Conservation (phyloP, 805 yeast genomes). For the Candida adriatica region DNA sequence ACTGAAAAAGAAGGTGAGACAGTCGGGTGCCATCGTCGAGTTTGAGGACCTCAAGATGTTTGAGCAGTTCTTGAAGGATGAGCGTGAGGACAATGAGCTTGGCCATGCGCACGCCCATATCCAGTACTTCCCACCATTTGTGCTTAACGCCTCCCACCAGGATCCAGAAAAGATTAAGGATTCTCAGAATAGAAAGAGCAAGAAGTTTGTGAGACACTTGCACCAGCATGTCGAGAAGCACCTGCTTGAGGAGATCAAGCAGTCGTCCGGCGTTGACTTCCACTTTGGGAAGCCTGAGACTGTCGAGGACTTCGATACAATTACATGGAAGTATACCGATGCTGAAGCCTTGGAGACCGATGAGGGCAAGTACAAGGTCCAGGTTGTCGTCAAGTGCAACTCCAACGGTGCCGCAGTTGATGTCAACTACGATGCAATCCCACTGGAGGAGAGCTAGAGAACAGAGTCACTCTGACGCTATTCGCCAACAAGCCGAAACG, state of each 20-base stretch:
- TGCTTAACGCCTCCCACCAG: constrained; percentile 56
- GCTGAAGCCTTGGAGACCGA: constrained; percentile 33
- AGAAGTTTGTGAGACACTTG: constrained; percentile 65
- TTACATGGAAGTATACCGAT: constrained; percentile 62
- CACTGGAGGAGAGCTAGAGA: constrained; percentile 11
- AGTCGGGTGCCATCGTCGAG: constrained; percentile 22
- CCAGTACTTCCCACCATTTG: constrained; percentile 68
- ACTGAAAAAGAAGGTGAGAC: constrained; percentile 16
- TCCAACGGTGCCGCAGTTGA: constrained; percentile 61
- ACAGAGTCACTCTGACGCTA: too few relatives aligned
- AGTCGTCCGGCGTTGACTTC: constrained; percentile 49
- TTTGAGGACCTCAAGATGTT: constrained; percentile 61
- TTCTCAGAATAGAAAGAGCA: constrained; percentile 62
- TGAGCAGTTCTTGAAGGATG: constrained; percentile 60
- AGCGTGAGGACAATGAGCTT: constrained; percentile 70
- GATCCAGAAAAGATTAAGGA: constrained; percentile 68
- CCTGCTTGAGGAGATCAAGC: constrained; percentile 57
- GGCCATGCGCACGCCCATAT: constrained; percentile 63
- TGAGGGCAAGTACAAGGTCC: constrained; percentile 57
- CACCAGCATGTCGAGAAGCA: constrained; percentile 73
- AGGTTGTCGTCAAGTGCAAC: constrained; percentile 58
- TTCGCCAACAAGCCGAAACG: too few relatives aligned
- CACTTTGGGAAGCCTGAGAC: constrained; percentile 46
- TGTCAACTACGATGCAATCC: constrained; percentile 55
- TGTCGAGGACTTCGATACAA: constrained; percentile 35